phyloP scores from a whole-genome alignment of 1,284 basidiomycete species.

The Melampsora larici-populina region DNA sequence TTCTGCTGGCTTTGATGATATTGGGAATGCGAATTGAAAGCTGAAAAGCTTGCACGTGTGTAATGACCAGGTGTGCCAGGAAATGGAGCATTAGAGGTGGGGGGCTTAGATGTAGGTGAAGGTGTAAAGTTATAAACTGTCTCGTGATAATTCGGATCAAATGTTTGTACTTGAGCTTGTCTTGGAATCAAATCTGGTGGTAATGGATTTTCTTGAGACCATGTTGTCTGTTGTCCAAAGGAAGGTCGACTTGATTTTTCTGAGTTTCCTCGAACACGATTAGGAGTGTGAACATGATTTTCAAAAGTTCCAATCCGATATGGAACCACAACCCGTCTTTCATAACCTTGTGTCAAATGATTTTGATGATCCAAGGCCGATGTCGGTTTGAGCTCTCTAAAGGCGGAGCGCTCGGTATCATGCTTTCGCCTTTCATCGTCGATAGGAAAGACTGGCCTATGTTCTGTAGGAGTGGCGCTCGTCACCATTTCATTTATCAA shows the following conservation, averaged over 20 bases:
- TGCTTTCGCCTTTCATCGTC: background rate
- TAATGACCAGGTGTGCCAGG: background rate
- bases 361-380: background rate
- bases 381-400: background rate
- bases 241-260: background rate
- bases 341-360: background rate
- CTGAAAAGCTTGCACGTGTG: background rate
- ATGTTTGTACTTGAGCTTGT: background rate
- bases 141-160: background rate
- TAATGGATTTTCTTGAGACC: background rate
- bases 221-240: background rate
- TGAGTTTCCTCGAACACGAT: conserved; percentile 3
- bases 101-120: background rate
- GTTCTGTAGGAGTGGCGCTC: background rate
- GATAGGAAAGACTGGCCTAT: background rate
- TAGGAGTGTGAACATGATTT: background rate
- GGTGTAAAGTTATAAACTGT: background rate
- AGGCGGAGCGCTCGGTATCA: background rate
- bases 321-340: background rate
- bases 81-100: background rate
- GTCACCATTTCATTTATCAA: background rate
- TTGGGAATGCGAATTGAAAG: background rate
- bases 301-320: background rate
- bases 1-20: background rate
- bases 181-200: background rate